Evolutionary conservation across 129 eudicot species (phyloP).

Genomic region (Flaveria trinervia): DNA sequence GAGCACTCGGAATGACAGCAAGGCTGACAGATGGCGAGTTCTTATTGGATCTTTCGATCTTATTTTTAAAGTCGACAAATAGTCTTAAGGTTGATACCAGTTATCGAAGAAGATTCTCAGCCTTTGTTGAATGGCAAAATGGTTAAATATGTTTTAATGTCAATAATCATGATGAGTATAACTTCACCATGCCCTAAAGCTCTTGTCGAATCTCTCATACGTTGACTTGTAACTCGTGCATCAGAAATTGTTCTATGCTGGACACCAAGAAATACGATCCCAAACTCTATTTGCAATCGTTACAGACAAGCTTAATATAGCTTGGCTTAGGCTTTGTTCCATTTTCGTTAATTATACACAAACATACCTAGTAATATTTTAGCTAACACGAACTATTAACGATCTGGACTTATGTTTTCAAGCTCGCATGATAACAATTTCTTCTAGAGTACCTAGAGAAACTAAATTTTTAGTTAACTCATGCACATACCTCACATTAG

Average conservation of each 20-base stretch:
- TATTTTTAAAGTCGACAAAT: neutral
- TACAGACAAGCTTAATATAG: no score
- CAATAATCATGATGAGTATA: conserved; percentile 16
- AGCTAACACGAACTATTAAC: neutral
- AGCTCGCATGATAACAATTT: neutral
- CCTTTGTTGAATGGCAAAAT: conserved; percentile 25
- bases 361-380: no score
- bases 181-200: conserved; percentile 5
- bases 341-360: no score
- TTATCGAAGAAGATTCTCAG: neutral
- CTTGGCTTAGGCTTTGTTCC: no score
- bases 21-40: conserved; percentile 25
- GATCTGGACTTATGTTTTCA: no score
- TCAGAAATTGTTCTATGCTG: neutral
- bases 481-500: neutral
- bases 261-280: neutral
- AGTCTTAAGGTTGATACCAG: neutral
- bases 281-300: neutral
- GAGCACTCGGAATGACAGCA: conserved; percentile 27
- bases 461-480: no score
- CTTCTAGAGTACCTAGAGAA: neutral
- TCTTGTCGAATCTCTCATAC: neutral
- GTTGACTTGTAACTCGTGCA: conserved; percentile 13
- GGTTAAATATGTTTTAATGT: conserved; percentile 5
- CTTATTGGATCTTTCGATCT: neutral